Conservation (phyloP, 129 eudicot genomes). For the Lonicera japonica region DNA sequence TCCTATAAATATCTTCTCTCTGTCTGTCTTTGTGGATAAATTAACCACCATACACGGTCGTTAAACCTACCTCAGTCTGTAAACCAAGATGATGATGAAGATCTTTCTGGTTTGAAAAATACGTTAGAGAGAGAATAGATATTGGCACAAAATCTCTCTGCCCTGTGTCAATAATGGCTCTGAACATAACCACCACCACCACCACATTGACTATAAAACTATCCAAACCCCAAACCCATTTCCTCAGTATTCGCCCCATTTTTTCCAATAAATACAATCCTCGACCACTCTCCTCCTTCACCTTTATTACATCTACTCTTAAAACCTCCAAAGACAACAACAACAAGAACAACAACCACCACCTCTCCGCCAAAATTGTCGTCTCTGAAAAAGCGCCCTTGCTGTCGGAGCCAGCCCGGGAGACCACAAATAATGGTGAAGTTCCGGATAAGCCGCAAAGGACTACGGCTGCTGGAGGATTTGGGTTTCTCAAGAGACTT, state of each 20-base stretch:
- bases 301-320: slow-evolving; percentile 13
- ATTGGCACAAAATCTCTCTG: neutral
- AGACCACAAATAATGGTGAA: slow-evolving; percentile 8
- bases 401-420: slow-evolving; percentile 33
- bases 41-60: neutral
- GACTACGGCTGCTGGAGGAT: slow-evolving; percentile 21
- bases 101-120: no score
- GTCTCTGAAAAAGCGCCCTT: slow-evolving; percentile 65
- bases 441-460: slow-evolving; percentile 12
- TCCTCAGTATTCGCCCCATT: slow-evolving; percentile 9
- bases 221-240: slow-evolving; percentile 25
- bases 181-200: slow-evolving; percentile 7
- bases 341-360: slow-evolving; percentile 8
- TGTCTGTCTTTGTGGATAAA: slow-evolving; percentile 6
- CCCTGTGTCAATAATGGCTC: neutral
- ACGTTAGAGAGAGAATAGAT: no score
- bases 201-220: slow-evolving; percentile 25
- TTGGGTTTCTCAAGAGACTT: slow-evolving; percentile 31
- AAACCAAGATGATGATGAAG: neutral
- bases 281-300: slow-evolving; percentile 10
- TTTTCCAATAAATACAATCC: slow-evolving; percentile 10
- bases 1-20: neutral
- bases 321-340: slow-evolving; percentile 15
- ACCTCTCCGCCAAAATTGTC: slow-evolving; percentile 32
- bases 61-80: slow-evolving; percentile 10